Conservation (phyloP, 148 eudicot genomes). For the Persicaria tinctoria region DNA sequence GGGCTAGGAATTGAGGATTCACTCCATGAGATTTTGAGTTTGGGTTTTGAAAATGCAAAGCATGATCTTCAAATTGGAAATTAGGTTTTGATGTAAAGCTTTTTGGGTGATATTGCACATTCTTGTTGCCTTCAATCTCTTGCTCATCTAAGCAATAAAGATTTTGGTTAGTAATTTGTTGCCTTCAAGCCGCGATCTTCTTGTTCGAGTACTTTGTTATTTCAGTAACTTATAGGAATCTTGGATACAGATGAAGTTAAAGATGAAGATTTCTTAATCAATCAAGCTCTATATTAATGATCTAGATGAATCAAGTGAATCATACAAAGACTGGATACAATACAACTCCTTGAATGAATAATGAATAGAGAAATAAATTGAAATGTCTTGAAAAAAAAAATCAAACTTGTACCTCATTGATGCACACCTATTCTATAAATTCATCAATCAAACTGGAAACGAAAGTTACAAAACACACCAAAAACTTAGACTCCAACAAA, state of each 20-base stretch:
- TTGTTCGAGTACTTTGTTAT: not conserved
- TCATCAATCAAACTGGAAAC: slow-evolving; percentile 12
- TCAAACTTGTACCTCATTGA: slow-evolving; percentile 7
- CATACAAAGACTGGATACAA: not conserved
- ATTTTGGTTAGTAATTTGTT: not conserved
- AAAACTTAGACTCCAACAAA: not conserved
- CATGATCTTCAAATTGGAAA: too few relatives aligned
- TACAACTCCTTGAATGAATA: slow-evolving; percentile 9
- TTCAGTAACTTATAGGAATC: not conserved
- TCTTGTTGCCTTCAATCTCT: not conserved
- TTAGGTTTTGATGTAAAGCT: too few relatives aligned
- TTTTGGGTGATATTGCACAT: too few relatives aligned
- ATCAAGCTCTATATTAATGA: not conserved
- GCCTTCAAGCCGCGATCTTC: not conserved
- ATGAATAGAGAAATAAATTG: too few relatives aligned
- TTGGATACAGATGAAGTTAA: not conserved
- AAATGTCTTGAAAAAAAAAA: not conserved
- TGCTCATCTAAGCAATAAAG: not conserved
- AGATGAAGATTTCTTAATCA: too few relatives aligned
- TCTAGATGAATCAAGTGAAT: not conserved
- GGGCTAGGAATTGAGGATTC: too few relatives aligned
- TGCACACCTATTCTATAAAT: slow-evolving; percentile 13
- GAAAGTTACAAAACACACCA: not conserved
- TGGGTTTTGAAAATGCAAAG: too few relatives aligned
- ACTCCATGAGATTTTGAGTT: too few relatives aligned